These are phyloP conservation scores for Reutealis trisperma DNA, from an alignment of 345 rosid species.

Conservation along the genomic window DNA sequence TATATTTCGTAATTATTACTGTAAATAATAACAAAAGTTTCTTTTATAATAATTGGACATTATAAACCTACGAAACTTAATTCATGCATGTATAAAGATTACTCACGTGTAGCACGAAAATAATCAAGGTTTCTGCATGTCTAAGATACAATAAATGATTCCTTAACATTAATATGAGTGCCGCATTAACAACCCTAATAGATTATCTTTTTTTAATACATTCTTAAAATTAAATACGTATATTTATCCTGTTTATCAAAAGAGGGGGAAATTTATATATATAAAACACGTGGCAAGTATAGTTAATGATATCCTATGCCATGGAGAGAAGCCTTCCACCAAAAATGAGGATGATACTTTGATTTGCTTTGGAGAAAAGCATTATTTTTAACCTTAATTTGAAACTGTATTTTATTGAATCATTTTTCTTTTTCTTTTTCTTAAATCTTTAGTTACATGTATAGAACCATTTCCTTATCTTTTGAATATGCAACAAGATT, in stretches of 20 bases:
- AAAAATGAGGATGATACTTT: neutral
- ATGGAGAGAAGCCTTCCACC: neutral
- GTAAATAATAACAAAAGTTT: constrained; percentile 1
- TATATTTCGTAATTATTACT: constrained; percentile 20
- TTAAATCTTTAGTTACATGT: too few species aligned
- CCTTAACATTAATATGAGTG: neutral
- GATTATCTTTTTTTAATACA: too few species aligned
- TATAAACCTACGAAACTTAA: constrained; percentile 9
- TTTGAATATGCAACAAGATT: too few species aligned
- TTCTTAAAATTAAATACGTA: too few species aligned
- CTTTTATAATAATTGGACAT: constrained; percentile 12
- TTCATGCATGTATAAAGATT: neutral
- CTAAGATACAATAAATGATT: constrained; percentile 5
- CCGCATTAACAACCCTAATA: neutral
- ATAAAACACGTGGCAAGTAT: too few species aligned
- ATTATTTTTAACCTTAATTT: neutral
- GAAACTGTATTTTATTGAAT: too few species aligned
- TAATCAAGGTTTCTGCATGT: constrained; percentile 9
- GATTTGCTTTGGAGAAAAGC: neutral
- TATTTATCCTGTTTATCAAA: too few species aligned
- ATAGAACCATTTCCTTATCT: too few species aligned
- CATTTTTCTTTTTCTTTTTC: neutral
- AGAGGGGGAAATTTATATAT: too few species aligned
- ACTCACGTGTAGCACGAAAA: neutral
- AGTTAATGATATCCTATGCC: too few species aligned